Evolutionary conservation across 257 asterid species (phyloP).

Genomic region (Gentiana macrophylla): DNA sequence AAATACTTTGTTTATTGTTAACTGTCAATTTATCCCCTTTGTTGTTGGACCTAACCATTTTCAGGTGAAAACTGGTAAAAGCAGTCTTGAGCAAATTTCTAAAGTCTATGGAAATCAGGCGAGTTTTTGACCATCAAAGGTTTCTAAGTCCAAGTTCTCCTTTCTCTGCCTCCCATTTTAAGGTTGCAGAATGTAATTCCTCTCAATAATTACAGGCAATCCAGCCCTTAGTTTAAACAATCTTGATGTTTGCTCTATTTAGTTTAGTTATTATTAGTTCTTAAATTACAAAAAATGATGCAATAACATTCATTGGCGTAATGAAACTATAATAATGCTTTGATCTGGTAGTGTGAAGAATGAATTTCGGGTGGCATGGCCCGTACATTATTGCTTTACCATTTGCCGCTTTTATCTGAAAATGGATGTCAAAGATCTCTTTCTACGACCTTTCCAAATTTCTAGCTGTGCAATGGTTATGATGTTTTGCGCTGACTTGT

Average conservation of each 20-base stretch:
- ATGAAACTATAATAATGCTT: too few species aligned
- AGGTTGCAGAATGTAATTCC: too few species aligned
- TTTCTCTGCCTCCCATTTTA: too few species aligned
- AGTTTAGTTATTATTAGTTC: too few species aligned
- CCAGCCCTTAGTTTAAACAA: too few species aligned
- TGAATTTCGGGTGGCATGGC: too few species aligned
- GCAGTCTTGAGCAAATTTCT: constrained; percentile 89
- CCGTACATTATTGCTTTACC: not conserved
- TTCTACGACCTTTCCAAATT: not conserved
- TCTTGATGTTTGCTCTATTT: too few species aligned
- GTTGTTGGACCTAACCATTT: constrained; percentile 5
- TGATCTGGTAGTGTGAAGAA: too few species aligned
- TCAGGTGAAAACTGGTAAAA: constrained; percentile 84
- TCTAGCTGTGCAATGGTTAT: not conserved
- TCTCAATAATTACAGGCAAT: too few species aligned
- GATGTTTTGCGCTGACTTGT: constrained; percentile 4
- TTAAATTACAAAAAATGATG: too few species aligned
- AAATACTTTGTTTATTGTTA: constrained; percentile 7
- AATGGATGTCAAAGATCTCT: not conserved
- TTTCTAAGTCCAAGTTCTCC: too few species aligned
- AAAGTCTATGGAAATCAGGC: constrained; percentile 96
- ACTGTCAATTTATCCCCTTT: not conserved
- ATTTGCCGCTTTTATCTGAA: not conserved
- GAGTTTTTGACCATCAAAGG: not conserved
- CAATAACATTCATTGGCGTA: too few species aligned